A percentile compares a stretch with the other conserved stretches of the same genome.
These are phyloP conservation scores for Termitomyces sp. DNA, from an alignment of 768 basidiomycete genomes.

Conservation along the genomic window DNA sequence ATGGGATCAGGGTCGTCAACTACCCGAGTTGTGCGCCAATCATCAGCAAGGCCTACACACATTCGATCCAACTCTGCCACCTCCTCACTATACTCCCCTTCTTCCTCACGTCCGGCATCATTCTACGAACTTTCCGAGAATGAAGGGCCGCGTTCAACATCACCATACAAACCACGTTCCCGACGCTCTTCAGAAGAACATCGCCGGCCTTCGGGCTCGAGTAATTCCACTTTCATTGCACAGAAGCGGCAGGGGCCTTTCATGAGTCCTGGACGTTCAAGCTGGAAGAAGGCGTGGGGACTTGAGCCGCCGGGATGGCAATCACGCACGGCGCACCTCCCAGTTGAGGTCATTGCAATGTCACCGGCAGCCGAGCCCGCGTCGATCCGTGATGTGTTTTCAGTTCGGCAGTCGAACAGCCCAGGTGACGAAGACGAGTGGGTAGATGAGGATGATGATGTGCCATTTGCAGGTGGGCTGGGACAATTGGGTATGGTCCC, in stretches of 20 bases:
- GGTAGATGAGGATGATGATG: slow-evolving; percentile 84
- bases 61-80: slow-evolving; percentile 69
- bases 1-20: slow-evolving; percentile 73
- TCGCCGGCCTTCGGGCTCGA: slow-evolving; percentile 29
- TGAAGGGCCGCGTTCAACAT: slow-evolving; percentile 56
- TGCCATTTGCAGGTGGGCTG: slow-evolving; percentile 71
- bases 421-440: slow-evolving; percentile 80
- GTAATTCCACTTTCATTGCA: slow-evolving; percentile 65
- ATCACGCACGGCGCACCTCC: slow-evolving; percentile 55
- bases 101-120: slow-evolving; percentile 74
- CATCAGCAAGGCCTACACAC: slow-evolving; percentile 41
- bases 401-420: slow-evolving; percentile 53
- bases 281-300: slow-evolving; percentile 91
- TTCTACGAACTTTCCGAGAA: slow-evolving; percentile 71
- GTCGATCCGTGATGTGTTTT: slow-evolving; percentile 74
- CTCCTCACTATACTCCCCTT: slow-evolving; percentile 71
- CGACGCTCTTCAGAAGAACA: slow-evolving; percentile 44
- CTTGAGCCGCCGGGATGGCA: slow-evolving; percentile 85
- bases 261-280: slow-evolving; percentile 61
- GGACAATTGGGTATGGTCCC: slow-evolving; percentile 51
- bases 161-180: slow-evolving; percentile 52
- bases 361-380: slow-evolving; percentile 44
- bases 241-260: slow-evolving; percentile 80
- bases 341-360: slow-evolving; percentile 74
- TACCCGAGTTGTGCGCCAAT: slow-evolving; percentile 70